These are phyloP conservation scores for Litsea cubeba DNA, from an alignment of 164 flowering plant species.

Conservation along the genomic window DNA sequence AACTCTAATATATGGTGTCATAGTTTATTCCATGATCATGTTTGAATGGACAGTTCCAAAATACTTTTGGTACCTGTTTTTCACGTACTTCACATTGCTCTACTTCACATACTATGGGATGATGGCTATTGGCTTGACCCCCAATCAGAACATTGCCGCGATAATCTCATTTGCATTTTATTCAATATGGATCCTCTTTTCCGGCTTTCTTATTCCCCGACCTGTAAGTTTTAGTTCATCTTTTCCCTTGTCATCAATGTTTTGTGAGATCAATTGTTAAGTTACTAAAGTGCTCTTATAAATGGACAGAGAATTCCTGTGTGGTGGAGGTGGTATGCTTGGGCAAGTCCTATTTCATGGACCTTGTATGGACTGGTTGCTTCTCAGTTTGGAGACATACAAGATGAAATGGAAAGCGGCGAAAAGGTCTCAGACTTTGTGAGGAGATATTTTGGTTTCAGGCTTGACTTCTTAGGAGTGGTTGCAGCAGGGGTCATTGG, in stretches of 20 bases:
- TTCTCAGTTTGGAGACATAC: slow-evolving; percentile 39
- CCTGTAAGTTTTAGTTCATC: slow-evolving; percentile 34
- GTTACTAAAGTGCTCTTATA: neutral
- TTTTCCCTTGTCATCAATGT: neutral
- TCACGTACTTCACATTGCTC: slow-evolving; percentile 53
- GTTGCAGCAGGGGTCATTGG: slow-evolving; percentile 32
- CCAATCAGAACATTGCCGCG: slow-evolving; percentile 50
- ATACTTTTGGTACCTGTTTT: slow-evolving; percentile 59
- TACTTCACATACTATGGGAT: slow-evolving; percentile 67
- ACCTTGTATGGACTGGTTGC: slow-evolving; percentile 39
- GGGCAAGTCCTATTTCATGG: slow-evolving; percentile 56
- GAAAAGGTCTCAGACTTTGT: slow-evolving; percentile 29
- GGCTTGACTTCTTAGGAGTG: slow-evolving; percentile 36
- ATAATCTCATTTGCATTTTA: slow-evolving; percentile 52
- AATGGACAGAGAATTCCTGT: slow-evolving; percentile 26
- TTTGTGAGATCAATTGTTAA: neutral
- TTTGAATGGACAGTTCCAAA: slow-evolving; percentile 59
- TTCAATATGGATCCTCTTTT: slow-evolving; percentile 56
- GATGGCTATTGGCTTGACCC: slow-evolving; percentile 69
- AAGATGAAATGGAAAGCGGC: slow-evolving; percentile 4
- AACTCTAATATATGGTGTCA: slow-evolving; percentile 33
- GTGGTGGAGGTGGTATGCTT: slow-evolving; percentile 63
- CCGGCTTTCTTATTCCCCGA: slow-evolving; percentile 55
- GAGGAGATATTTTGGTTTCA: slow-evolving; percentile 35
- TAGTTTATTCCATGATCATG: slow-evolving; percentile 58